Base-by-base conservation (phyloP, 345 rosid species). In the Iberis pinnata region DNA sequence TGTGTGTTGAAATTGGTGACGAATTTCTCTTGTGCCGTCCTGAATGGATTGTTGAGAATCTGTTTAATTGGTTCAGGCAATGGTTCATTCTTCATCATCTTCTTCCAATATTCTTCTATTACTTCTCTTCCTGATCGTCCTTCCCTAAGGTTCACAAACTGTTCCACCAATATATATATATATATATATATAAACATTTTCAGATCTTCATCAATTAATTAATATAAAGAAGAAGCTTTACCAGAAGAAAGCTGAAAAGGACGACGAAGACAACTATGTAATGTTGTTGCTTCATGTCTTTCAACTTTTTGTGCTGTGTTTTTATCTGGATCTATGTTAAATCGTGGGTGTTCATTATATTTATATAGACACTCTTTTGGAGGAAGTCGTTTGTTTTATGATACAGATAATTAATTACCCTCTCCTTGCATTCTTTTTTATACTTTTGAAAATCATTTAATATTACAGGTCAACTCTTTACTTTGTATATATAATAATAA, bases 101-200 rank as follows among this genome's bases (percentile, higher is more conserved):
- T 63, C 70, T 71, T 77, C 94, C 94, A 84, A 31, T 84, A 79
- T 6, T 70, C 77, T n/a, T 67, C 71, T 46, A 64, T 69, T 8
- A 81, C 78, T 37, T n/a, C n/a, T n/a, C 66, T 63, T 70, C 81
- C 53, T 52, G 43, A 2, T 45, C 60, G 81, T 63, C 76, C 88
- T 68, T 75, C 49, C 35, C 45, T 79, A 43, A 57, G 48, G 32
- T 70, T 60, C 33, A 25, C 75, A 38, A 70, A 45, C 84, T 79
- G 31, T 32, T n/a, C n/a, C n/a, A 24, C 43, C 43, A 64, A 48
- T 17, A 40, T 29, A 32, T 38, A 8, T 18, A 9, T 29, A 29
- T 42, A 29, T 7, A 7, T 35, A 37, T 47, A 12, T 12, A 39
- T 38, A 22, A n/a, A 13, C 36, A 42, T 56, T 18, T 43, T 40